phyloP scores from a whole-genome alignment of 2,329 filamentous ascomycete genomes.

The Aspergillus melleus region DNA sequence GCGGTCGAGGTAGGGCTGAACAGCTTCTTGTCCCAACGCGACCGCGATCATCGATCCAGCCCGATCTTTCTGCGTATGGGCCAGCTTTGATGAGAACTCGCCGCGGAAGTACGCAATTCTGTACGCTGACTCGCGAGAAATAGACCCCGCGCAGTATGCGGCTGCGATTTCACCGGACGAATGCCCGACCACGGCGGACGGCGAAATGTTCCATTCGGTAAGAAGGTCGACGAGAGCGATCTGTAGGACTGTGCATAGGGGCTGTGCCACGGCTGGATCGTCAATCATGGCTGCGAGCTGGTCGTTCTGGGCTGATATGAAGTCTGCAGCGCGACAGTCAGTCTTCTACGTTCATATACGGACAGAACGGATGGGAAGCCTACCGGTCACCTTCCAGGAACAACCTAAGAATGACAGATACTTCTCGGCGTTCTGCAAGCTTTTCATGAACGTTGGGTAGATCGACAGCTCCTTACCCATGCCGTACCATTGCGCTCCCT shows the following conservation, averaged over 20 bases:
- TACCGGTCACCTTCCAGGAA: too few species aligned
- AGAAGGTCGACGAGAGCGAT: slow-evolving; percentile 33
- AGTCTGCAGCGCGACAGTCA: too few species aligned
- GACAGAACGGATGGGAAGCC: too few species aligned
- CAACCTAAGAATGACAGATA: neutral
- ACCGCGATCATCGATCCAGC: neutral
- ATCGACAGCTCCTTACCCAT: slow-evolving; percentile 34
- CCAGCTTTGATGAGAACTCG: neutral
- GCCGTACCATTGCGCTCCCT: slow-evolving; percentile 37
- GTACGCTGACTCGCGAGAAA: too few species aligned
- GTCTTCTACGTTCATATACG: too few species aligned
- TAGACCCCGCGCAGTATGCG: slow-evolving; percentile 40
- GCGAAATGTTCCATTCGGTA: slow-evolving; percentile 20
- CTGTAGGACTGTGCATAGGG: slow-evolving; percentile 32
- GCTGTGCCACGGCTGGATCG: slow-evolving; percentile 12
- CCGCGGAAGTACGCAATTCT: too few species aligned
- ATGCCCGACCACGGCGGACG: slow-evolving; percentile 29
- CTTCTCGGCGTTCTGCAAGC: neutral
- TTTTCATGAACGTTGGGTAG: too few species aligned
- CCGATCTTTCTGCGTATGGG: too few species aligned
- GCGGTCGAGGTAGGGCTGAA: too few species aligned
- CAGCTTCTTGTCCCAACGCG: neutral
- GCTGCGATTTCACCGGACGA: slow-evolving; percentile 43
- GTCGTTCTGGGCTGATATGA: too few species aligned
- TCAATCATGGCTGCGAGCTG: too few species aligned